Base-by-base conservation (phyloP, 306 rosid genomes). In the Gleditsia sinensis region DNA sequence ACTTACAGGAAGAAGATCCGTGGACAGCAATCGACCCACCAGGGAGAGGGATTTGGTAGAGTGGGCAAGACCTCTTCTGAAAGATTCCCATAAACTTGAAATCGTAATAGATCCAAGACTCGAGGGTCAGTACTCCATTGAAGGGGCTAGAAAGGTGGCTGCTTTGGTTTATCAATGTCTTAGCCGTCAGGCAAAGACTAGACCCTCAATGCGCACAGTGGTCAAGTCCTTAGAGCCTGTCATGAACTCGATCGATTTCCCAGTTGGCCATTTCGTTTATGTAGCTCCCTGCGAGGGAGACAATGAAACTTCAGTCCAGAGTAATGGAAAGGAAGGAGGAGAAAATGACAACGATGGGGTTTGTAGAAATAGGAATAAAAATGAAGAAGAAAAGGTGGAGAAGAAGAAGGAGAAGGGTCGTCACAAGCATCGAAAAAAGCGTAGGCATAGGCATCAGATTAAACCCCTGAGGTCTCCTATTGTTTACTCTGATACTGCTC, bases 51-150 rank as follows among this genome's bases (percentile, higher is more conserved):
- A 85, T 74, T 53, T 89, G 39, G 94, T 83, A 42, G 85, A 40
- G 11, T 85, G 94, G 94, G 89, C 89, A 0, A 86, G 81, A 24
- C 91, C 91, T 13, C 63, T 78, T 0, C 28, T 89, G 61, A 89
- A 83, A 72, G 86, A 89, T 25, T 9, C 80, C 14, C 76, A 74
- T 21, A 86, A 83, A 56, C 86, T 89, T 2, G 84, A 83, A n/a
- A 82, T 81, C 6, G 62, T 86, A 45, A 87, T 89, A 71, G 94
- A 86, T 75, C 87, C 85, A 1, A 83, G 88, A 50, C 88, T 89
- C 1, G 88, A 89, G 43, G 88, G 89, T 7, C 85, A 86, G 66
- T 89, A 78, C 80, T 89, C 94, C 0, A 49, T 40, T 1, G 88
- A 81, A 83, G 91, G 91, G 60, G 83, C 83, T 17, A 76, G 77